Percentiles rank a stretch among this genome's conserved stretches.
Conservation (phyloP, 352 stramenopile species). For the Phytophthora rubi region DNA sequence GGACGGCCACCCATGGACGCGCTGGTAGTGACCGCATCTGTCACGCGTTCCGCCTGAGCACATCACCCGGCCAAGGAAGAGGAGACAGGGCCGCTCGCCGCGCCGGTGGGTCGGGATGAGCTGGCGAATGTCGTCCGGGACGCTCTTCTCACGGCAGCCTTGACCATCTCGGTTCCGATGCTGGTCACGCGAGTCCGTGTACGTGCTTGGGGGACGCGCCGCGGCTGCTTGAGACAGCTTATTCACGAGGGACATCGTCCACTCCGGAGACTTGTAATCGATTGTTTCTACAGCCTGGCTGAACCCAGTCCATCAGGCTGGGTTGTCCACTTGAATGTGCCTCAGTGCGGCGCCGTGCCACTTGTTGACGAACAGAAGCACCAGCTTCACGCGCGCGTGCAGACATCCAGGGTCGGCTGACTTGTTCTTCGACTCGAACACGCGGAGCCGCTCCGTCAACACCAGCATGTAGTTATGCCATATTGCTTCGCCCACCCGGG, state of each 20-base stretch:
- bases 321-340: background rate
- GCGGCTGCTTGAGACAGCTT: too few species aligned
- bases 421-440: conserved; percentile 9
- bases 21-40: conserved; percentile 1
- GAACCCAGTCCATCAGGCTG: background rate
- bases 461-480: too few species aligned
- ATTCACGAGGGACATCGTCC: too few species aligned
- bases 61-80: background rate
- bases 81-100: conserved; percentile 16
- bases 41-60: conserved; percentile 3
- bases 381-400: background rate
- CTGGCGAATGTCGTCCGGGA: conserved; percentile 4
- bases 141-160: conserved; percentile 6
- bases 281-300: conserved; percentile 10
- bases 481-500: too few species aligned
- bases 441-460: background rate
- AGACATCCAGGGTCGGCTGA: conserved; percentile 4
- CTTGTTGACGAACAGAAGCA: conserved; percentile 9
- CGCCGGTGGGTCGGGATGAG: background rate
- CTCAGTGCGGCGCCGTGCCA: background rate
- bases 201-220: too few species aligned
- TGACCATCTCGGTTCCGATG: background rate
- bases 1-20: conserved; percentile 6
- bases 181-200: background rate
- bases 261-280: conserved; percentile 14